Evolutionary conservation across 805 yeast genomes (phyloP).

Genomic region (Suhomyces prunicola): DNA sequence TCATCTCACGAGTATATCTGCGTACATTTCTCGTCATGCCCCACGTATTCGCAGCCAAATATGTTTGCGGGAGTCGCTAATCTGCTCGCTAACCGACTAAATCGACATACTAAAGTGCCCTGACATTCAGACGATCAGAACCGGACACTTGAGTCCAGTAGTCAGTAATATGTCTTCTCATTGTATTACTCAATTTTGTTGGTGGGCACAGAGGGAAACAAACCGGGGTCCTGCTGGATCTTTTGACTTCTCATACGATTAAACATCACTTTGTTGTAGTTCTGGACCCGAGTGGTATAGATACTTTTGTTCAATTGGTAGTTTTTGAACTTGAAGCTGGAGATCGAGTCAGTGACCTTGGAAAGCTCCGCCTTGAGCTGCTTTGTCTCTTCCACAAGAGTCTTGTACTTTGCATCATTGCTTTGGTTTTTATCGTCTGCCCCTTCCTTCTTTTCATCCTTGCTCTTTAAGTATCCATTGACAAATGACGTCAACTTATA

Average conservation of each 20-base stretch:
- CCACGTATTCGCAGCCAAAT: not conserved
- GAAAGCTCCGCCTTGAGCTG: not conserved
- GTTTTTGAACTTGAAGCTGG: constrained; percentile 31
- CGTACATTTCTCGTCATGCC: no score
- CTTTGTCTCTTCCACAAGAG: constrained; percentile 5
- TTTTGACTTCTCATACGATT: constrained; percentile 12
- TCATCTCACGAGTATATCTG: no score
- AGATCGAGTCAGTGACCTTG: constrained; percentile 12
- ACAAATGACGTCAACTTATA: constrained; percentile 17
- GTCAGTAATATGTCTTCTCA: no score
- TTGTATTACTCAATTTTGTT: constrained; percentile 3
- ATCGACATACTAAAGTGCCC: no score
- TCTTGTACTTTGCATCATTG: constrained; percentile 17
- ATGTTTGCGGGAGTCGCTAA: no score
- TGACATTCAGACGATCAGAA: no score
- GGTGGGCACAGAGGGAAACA: constrained; percentile 14
- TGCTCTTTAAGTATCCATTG: constrained; percentile 13
- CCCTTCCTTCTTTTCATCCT: constrained; percentile 17
- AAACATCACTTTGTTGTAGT: constrained; percentile 30
- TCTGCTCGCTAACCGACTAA: no score
- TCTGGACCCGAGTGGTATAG: constrained; percentile 39
- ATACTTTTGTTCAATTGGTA: constrained; percentile 41
- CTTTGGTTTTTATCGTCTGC: constrained; percentile 15
- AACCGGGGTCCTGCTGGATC: constrained; percentile 9
- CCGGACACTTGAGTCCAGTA: no score